phyloP scores from a whole-genome alignment of 1,284 basidiomycete genomes.

The Boletellus deceptivus region DNA sequence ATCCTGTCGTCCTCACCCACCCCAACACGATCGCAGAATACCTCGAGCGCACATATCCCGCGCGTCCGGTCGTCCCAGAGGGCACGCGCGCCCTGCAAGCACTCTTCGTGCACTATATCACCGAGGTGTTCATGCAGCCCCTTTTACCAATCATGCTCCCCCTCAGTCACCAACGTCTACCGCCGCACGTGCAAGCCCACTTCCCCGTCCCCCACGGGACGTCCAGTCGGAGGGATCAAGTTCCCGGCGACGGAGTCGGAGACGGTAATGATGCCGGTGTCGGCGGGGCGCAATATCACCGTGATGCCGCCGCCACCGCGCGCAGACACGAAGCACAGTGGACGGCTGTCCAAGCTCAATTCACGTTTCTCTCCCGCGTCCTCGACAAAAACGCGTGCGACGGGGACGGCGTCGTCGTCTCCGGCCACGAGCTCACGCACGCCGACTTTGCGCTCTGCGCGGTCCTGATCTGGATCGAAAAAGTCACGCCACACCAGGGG shows the following conservation, averaged over 20 bases:
- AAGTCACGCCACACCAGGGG: conserved; percentile 63
- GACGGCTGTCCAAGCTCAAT: conserved; percentile 60
- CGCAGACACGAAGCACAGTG: conserved; percentile 61
- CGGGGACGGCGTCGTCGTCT: conserved; percentile 62
- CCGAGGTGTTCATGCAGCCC: conserved; percentile 63
- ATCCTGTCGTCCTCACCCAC: conserved; percentile 52
- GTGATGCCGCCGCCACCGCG: conserved; percentile 7
- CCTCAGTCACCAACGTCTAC: conserved; percentile 58
- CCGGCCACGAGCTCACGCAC: conserved; percentile 63
- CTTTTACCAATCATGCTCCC: conserved; percentile 69
- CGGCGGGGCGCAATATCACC: background rate
- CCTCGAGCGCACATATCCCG: conserved; percentile 64
- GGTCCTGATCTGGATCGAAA: conserved; percentile 66
- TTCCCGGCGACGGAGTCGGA: too few species aligned
- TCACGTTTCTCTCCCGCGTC: conserved; percentile 58
- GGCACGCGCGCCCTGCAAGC: conserved; percentile 64
- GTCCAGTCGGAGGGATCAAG: background rate
- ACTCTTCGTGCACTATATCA: conserved; percentile 67
- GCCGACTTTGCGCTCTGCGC: conserved; percentile 71
- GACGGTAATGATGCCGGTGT: background rate
- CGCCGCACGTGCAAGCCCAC: conserved; percentile 52
- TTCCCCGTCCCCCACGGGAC: conserved; percentile 33
- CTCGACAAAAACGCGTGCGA: conserved; percentile 61
- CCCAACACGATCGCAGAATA: conserved; percentile 65
- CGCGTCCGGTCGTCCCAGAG: conserved; percentile 64